These are phyloP conservation scores for Candida chauliodis DNA, from an alignment of 805 yeast genomes.

Conservation along the genomic window DNA sequence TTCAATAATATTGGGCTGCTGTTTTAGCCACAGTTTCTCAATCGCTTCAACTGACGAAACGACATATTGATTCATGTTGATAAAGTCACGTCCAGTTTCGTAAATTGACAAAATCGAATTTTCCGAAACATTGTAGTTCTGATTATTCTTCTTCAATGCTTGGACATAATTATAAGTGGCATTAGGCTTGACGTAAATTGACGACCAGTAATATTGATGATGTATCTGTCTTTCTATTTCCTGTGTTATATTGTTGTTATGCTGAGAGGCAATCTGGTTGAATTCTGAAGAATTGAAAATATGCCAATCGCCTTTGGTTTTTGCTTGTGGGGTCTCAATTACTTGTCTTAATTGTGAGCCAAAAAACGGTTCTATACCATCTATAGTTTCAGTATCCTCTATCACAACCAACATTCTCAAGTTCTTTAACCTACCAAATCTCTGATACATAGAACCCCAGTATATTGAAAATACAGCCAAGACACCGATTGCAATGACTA, in stretches of 20 bases:
- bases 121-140: constrained; percentile 24
- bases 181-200: constrained; percentile 49
- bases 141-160: constrained; percentile 38
- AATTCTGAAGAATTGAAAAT: constrained; percentile 27
- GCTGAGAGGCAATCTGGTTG: constrained; percentile 22
- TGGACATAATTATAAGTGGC: constrained; percentile 38
- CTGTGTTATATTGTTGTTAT: constrained; percentile 24
- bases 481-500: constrained; percentile 30
- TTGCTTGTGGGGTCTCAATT: constrained; percentile 21
- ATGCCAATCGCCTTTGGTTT: constrained; percentile 34
- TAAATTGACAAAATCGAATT: constrained; percentile 40
- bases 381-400: constrained; percentile 17
- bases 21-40: constrained; percentile 26
- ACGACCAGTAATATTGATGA: constrained; percentile 61
- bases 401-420: constrained; percentile 35
- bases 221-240: constrained; percentile 45
- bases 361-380: constrained; percentile 37
- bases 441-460: constrained; percentile 37
- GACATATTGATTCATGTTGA: constrained; percentile 41
- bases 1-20: constrained; percentile 21
- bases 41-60: constrained; percentile 40
- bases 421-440: constrained; percentile 27
- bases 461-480: constrained; percentile 34
- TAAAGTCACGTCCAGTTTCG: constrained; percentile 64
- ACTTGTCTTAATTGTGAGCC: constrained; percentile 43